Evolutionary conservation across 345 rosid genomes (phyloP).

Genomic region (Euclidium syriacum): DNA sequence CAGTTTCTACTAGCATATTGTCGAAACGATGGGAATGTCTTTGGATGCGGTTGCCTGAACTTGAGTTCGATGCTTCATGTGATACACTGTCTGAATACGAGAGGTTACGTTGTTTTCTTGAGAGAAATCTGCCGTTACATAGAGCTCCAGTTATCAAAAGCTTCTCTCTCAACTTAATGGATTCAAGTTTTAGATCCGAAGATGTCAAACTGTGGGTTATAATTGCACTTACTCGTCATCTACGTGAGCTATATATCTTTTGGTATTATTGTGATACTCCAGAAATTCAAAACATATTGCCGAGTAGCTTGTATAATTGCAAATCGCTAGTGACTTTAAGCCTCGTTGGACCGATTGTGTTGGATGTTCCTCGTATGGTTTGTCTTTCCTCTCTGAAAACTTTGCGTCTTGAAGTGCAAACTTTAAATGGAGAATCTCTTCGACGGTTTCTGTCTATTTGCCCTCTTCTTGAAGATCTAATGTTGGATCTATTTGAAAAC

Average conservation of each 20-base stretch:
- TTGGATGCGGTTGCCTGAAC: neutral
- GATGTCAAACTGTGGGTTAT: neutral
- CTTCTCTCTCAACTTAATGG: neutral
- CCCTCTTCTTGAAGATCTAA: neutral
- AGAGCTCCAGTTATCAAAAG: neutral
- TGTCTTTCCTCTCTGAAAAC: neutral
- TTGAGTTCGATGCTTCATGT: neutral
- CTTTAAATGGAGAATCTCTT: neutral
- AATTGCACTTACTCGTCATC: neutral
- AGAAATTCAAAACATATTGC: neutral
- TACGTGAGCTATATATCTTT: neutral
- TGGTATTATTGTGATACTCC: too few relatives aligned
- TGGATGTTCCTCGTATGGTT: constrained; percentile 7
- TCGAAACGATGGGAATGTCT: neutral
- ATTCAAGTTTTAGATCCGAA: neutral
- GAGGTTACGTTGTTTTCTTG: neutral
- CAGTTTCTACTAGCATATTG: neutral
- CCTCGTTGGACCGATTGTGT: neutral
- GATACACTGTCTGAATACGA: neutral
- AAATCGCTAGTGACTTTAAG: neutral
- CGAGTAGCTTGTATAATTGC: constrained; percentile 1
- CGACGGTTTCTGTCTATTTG: neutral
- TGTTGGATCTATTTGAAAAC: neutral
- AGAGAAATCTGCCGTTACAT: neutral
- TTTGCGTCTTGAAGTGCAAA: neutral